These are phyloP conservation scores for Pichia eremophila DNA, from an alignment of 805 yeast species.

Conservation along the genomic window DNA sequence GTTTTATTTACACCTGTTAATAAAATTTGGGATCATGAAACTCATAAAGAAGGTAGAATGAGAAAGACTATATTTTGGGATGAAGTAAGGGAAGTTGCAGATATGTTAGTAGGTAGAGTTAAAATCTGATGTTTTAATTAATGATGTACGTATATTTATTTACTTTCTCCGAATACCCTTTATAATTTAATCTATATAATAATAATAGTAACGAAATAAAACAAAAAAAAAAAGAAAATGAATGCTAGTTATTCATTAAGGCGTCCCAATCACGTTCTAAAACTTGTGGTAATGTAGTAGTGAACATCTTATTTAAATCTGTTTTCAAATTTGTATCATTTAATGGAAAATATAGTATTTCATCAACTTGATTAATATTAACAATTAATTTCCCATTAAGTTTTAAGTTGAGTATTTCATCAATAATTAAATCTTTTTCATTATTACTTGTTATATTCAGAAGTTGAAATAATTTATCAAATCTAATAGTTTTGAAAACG, in stretches of 20 bases:
- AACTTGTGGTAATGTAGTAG: neutral
- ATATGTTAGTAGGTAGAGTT: constrained; percentile 71
- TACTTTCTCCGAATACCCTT: too few species aligned
- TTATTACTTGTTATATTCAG: constrained; percentile 6
- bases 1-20: constrained; percentile 66
- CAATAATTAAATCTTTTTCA: neutral
- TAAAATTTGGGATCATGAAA: constrained; percentile 77
- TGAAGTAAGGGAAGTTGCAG: constrained; percentile 64
- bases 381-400: constrained; percentile 8
- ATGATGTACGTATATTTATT: too few species aligned
- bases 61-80: constrained; percentile 87
- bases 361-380: constrained; percentile 17
- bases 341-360: constrained; percentile 1
- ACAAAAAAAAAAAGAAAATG: too few species aligned
- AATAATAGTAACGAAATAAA: too few species aligned
- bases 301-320: neutral
- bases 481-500: constrained; percentile 13
- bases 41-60: constrained; percentile 72
- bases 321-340: neutral
- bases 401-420: neutral
- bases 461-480: constrained; percentile 10
- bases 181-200: too few species aligned
- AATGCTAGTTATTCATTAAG: neutral
- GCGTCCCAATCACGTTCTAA: constrained; percentile 4
- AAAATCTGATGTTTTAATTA: constrained; percentile 3